These are phyloP conservation scores for Thalassiosira exigua DNA, from an alignment of 352 stramenopile genomes.

Conservation along the genomic window DNA sequence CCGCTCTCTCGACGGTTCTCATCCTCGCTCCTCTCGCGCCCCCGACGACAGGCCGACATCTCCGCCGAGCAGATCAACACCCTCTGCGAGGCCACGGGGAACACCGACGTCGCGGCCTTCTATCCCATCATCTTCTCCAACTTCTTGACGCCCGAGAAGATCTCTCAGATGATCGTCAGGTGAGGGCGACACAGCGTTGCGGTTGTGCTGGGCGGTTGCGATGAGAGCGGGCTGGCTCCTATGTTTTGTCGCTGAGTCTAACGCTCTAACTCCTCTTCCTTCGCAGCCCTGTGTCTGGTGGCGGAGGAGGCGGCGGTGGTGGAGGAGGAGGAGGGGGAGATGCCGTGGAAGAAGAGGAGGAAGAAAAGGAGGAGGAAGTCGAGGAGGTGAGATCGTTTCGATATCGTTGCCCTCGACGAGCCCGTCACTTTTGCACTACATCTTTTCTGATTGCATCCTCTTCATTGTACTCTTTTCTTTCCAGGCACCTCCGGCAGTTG, in stretches of 20 bases:
- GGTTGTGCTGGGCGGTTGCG: too few species aligned
- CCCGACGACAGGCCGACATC: constrained; percentile 82
- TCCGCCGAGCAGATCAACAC: constrained; percentile 78
- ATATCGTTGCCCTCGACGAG: neutral
- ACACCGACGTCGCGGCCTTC: constrained; percentile 87
- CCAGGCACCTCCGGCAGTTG: constrained; percentile 78
- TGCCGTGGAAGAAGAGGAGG: constrained; percentile 72
- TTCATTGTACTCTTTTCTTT: too few species aligned
- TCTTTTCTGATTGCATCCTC: neutral
- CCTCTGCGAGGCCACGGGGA: constrained; percentile 82
- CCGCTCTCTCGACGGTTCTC: neutral
- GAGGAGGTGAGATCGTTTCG: constrained; percentile 54
- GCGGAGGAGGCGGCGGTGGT: constrained; percentile 75
- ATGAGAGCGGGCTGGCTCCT: too few species aligned
- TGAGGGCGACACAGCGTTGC: too few species aligned
- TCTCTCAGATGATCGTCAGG: constrained; percentile 85
- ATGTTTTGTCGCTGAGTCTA: too few species aligned
- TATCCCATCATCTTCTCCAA: constrained; percentile 90
- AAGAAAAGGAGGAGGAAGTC: constrained; percentile 83
- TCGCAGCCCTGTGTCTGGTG: constrained; percentile 67
- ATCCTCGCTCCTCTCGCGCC: neutral
- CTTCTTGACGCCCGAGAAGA: constrained; percentile 84
- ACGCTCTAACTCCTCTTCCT: too few species aligned
- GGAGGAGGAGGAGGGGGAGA: constrained; percentile 63
- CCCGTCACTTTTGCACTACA: too few species aligned